A percentile compares a stretch with the other conserved stretches of the same genome.
Conservation (phyloP, 805 yeast species). For the Kluyveromyces nonfermentans region DNA sequence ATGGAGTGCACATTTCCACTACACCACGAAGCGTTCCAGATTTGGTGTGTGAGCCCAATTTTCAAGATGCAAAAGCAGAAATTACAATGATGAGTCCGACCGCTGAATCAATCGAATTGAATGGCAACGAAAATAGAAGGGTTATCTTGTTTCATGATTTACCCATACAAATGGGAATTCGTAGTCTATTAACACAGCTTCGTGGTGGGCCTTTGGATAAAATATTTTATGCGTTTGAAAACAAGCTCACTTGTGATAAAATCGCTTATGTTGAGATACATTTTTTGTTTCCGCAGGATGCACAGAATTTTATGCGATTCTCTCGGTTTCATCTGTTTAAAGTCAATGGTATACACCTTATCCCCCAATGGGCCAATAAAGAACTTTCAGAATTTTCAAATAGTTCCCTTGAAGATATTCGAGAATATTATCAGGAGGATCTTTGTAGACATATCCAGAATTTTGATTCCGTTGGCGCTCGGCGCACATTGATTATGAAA, state of each 20-base stretch:
- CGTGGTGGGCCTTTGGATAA: conserved; percentile 65
- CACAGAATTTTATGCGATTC: conserved; percentile 43
- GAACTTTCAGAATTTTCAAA: conserved; percentile 4
- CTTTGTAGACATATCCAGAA: conserved; percentile 2
- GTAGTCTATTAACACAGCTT: conserved; percentile 43
- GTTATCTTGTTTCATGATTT: conserved; percentile 21
- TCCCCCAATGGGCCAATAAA: conserved; percentile 37
- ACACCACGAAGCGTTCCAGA: conserved; percentile 3
- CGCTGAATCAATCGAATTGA: conserved; percentile 1
- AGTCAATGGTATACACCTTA: conserved; percentile 47
- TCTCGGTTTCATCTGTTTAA: conserved; percentile 44
- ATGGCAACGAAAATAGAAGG: not conserved
- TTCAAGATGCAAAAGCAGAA: conserved; percentile 1
- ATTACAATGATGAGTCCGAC: conserved; percentile 1
- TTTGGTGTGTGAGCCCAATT: not conserved
- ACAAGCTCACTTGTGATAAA: not conserved
- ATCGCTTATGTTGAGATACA: conserved; percentile 33
- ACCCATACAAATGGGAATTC: conserved; percentile 37
- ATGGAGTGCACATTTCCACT: conserved; percentile 2
- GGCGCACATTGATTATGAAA: conserved; percentile 48
- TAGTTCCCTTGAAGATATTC: conserved; percentile 10
- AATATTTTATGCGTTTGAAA: conserved; percentile 14
- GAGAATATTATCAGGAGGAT: conserved; percentile 7
- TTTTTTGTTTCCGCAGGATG: conserved; percentile 46
- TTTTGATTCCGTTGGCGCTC: conserved; percentile 32